A percentile compares a stretch with the other conserved stretches of the same genome.
These are phyloP conservation scores for Aspergillus sp. DNA, from an alignment of 2,329 filamentous ascomycete species.

Conservation along the genomic window DNA sequence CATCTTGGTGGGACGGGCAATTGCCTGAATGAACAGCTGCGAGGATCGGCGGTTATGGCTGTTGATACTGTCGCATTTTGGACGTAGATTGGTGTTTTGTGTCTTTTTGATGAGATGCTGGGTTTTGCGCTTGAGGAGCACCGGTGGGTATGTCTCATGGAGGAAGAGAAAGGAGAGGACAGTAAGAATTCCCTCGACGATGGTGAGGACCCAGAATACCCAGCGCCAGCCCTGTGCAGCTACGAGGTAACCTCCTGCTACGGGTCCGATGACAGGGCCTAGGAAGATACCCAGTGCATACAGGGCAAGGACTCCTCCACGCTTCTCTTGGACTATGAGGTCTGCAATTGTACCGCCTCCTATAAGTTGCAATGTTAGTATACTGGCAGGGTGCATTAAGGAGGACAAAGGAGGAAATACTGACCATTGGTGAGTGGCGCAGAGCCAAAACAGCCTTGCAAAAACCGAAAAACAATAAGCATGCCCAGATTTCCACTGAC, in stretches of 20 bases:
- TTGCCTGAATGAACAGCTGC: slow-evolving; percentile 38
- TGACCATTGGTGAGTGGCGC: slow-evolving; percentile 52
- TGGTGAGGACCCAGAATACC: slow-evolving; percentile 42
- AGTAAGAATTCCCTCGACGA: slow-evolving; percentile 22
- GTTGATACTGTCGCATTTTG: slow-evolving; percentile 20
- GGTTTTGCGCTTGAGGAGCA: slow-evolving; percentile 28
- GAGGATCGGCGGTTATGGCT: slow-evolving; percentile 30
- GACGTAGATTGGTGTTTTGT: slow-evolving; percentile 20
- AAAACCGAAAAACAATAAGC: slow-evolving; percentile 62
- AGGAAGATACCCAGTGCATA: slow-evolving; percentile 47
- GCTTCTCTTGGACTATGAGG: slow-evolving; percentile 57
- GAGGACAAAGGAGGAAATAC: background rate
- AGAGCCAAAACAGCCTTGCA: slow-evolving; percentile 63
- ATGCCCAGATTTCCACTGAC: slow-evolving; percentile 54
- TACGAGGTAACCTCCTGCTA: slow-evolving; percentile 35
- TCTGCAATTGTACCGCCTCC: slow-evolving; percentile 68
- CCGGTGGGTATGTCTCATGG: slow-evolving; percentile 30
- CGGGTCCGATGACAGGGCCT: slow-evolving; percentile 37
- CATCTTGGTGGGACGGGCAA: slow-evolving; percentile 46
- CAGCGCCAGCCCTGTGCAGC: slow-evolving; percentile 37
- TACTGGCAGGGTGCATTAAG: background rate
- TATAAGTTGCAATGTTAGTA: slow-evolving; percentile 33
- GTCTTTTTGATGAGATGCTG: slow-evolving; percentile 26
- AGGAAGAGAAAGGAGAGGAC: slow-evolving; percentile 58
- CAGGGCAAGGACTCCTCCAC: slow-evolving; percentile 58